phyloP scores from a whole-genome alignment of 768 basidiomycete species.

The Hirschioporus abietinus region DNA sequence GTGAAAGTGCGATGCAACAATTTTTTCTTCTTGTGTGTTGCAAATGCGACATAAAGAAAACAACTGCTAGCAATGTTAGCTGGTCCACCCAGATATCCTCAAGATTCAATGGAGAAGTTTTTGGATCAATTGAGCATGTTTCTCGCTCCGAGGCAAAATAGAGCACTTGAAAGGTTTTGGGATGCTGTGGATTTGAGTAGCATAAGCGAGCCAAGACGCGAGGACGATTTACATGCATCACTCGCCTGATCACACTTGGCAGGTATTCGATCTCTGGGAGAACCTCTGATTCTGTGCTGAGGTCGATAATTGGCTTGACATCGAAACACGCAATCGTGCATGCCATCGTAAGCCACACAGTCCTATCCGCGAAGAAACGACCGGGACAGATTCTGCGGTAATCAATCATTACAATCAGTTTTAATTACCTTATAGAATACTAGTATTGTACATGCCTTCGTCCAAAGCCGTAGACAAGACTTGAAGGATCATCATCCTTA shows the following conservation, averaged over 20 bases:
- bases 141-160: not conserved
- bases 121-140: not conserved
- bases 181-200: not conserved
- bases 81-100: too few relatives aligned
- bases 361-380: constrained; percentile 10
- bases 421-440: not conserved
- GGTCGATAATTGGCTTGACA: constrained; percentile 3
- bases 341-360: constrained; percentile 14
- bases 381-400: constrained; percentile 16
- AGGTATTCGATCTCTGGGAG: not conserved
- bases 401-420: not conserved
- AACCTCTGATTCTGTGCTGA: not conserved
- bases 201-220: not conserved
- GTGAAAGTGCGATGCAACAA: too few relatives aligned
- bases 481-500: constrained; percentile 3
- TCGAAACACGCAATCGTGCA: constrained; percentile 17
- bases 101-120: not conserved
- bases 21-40: too few relatives aligned
- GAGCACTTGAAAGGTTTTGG: not conserved
- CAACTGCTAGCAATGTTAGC: not conserved
- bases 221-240: not conserved
- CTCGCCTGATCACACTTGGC: not conserved
- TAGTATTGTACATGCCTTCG: constrained; percentile 10
- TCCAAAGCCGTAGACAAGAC: constrained; percentile 12
- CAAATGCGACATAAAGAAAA: not conserved